A percentile compares a stretch with the other conserved stretches of the same genome.
Conservation (phyloP, 2,329 filamentous ascomycete genomes). For the Ophiostoma tasmaniense region DNA sequence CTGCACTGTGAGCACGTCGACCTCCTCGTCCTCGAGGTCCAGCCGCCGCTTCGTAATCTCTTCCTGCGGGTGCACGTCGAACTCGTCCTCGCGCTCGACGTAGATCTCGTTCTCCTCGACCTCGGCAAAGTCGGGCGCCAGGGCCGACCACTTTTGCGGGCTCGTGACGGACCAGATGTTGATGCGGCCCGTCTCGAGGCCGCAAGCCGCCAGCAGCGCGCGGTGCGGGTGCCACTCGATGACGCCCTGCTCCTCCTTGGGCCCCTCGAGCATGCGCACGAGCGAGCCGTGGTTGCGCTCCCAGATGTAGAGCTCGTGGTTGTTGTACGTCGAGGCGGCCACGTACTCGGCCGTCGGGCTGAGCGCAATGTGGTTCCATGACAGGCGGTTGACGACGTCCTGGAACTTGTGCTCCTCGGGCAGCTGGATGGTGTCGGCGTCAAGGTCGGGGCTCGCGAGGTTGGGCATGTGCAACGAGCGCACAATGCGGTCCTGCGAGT, state of each 20-base stretch:
- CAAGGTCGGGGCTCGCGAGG: conserved; percentile 56
- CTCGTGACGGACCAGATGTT: conserved; percentile 95
- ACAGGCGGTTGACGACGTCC: conserved; percentile 87
- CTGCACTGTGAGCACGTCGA: conserved; percentile 79
- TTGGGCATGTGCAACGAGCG: conserved; percentile 86
- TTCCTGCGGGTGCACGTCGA: conserved; percentile 92
- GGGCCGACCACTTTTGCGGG: conserved; percentile 92
- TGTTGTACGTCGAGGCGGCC: conserved; percentile 93
- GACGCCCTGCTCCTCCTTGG: conserved; percentile 90
- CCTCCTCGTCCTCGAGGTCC: conserved; percentile 85
- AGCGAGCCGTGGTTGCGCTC: conserved; percentile 87
- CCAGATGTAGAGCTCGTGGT: conserved; percentile 98
- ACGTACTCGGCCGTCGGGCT: conserved; percentile 93
- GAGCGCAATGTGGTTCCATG: conserved; percentile 96
- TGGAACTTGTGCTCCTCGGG: conserved; percentile 97
- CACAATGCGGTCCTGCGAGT: conserved; percentile 90
- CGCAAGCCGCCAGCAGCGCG: conserved; percentile 81
- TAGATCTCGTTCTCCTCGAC: conserved; percentile 99
- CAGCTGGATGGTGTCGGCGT: conserved; percentile 77
- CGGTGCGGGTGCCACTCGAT: conserved; percentile 95
- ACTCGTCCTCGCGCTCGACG: conserved; percentile 90
- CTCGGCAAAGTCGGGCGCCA: conserved; percentile 93
- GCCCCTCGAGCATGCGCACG: conserved; percentile 93
- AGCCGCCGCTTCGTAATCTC: conserved; percentile 86
- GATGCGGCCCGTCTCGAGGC: conserved; percentile 83